Evolutionary conservation across 306 rosid species (phyloP), one percentile per base, ranked within the genome.

Genomic region (Medicago truncatula): DNA sequence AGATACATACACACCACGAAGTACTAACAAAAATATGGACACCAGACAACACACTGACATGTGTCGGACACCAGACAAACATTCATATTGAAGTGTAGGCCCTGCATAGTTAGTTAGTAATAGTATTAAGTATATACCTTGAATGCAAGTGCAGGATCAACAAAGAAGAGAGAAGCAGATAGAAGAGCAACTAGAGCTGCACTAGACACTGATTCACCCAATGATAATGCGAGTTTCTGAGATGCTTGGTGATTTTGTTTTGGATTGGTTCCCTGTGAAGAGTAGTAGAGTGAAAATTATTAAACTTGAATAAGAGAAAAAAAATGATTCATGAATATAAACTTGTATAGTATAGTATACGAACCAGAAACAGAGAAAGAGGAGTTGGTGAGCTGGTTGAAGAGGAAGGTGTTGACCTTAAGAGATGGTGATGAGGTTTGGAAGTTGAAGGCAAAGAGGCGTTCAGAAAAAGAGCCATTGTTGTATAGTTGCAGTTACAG

Each of bases 141-240:
- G 78, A 87, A 95, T 58, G 97, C 97, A 8, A 95, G 88, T 14
- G 96, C 93, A 6, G 99, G 96, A 76, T 90, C 76, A 54, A 74
- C 91, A 7, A 90, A 61, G 77, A 95, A 56, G 52, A 95, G 80
- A 13, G 97, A 86, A 47, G 93, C 96, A 34, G 97, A 95, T 50
- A 92, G 81, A 57, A 92, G 78, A 79, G 91, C 97, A 71, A 86
- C 79, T 6, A 92, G 65, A 82, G 86, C 73, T n/a, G 93, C 88
- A 20, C 79, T 47, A 11, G 96, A 80, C 6, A 86, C 76, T 14
- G 93, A 86, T 68, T 81, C 87, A 1, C 74, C 69, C 25, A 88
- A 13, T 53, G 87, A 76, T 53, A 80, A 64, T 10, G 82, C 1
- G 15, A 82, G 82, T 39, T 67, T 78, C 66, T 57, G 80, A 74